phyloP scores from a whole-genome alignment of 805 yeast genomes.

The Saturnispora silvae region DNA sequence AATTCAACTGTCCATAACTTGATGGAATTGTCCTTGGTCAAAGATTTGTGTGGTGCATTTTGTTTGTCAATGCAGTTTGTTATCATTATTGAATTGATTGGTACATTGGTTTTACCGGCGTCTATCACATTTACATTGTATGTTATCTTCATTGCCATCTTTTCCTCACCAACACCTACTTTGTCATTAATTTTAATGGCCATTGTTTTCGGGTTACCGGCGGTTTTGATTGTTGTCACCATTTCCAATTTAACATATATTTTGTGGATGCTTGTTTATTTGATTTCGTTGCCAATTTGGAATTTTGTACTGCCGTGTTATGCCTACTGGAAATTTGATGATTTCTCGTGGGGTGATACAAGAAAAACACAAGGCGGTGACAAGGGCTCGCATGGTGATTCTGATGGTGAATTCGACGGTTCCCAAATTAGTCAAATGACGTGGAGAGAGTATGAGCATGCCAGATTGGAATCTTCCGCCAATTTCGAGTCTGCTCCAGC shows the following conservation, averaged over 20 bases:
- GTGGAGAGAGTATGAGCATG: slow-evolving; percentile 90
- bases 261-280: slow-evolving; percentile 68
- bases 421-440: slow-evolving; percentile 81
- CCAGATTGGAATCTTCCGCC: slow-evolving; percentile 25
- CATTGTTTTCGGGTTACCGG: slow-evolving; percentile 78
- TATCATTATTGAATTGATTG: slow-evolving; percentile 71
- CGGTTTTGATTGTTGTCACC: slow-evolving; percentile 67
- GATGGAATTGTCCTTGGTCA: slow-evolving; percentile 74
- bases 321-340: slow-evolving; percentile 92
- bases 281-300: slow-evolving; percentile 86
- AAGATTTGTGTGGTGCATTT: slow-evolving; percentile 87
- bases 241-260: slow-evolving; percentile 65
- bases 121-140: slow-evolving; percentile 78
- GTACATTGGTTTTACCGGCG: slow-evolving; percentile 81
- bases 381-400: slow-evolving; percentile 57
- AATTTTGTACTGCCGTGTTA: slow-evolving; percentile 78
- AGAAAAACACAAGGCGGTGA: slow-evolving; percentile 67
- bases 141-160: slow-evolving; percentile 60
- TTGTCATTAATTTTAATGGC: slow-evolving; percentile 68
- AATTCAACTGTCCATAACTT: slow-evolving; percentile 90
- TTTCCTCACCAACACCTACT: slow-evolving; percentile 65
- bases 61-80: slow-evolving; percentile 94
- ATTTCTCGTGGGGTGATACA: slow-evolving; percentile 94
- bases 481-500: slow-evolving; percentile 10
- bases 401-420: slow-evolving; percentile 83